Percentiles rank a stretch among this genome's conserved stretches.
These are phyloP conservation scores for Chlamydomonas urium DNA, from an alignment of 139 green algal species.

Conservation along the genomic window DNA sequence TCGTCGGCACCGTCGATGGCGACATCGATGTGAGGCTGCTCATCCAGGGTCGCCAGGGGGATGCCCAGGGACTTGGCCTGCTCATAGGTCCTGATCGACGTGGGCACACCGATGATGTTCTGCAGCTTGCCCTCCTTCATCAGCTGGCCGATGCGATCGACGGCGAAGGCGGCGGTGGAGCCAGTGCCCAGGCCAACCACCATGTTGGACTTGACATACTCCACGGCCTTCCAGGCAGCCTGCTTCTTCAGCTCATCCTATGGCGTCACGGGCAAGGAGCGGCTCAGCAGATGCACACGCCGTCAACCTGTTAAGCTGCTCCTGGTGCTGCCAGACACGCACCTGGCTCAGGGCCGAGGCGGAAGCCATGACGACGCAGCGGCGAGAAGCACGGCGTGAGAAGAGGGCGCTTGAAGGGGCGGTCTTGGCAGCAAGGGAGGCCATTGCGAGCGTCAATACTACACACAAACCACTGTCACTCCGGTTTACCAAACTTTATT, in stretches of 20 bases:
- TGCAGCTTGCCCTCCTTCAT: slow-evolving; percentile 85
- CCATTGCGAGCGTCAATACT: too few relatives aligned
- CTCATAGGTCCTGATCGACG: slow-evolving; percentile 88
- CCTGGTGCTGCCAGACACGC: too few relatives aligned
- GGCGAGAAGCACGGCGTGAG: too few relatives aligned
- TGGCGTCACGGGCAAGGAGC: background rate
- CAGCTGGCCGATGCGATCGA: slow-evolving; percentile 93
- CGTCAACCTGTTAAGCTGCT: too few relatives aligned
- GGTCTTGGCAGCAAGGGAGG: too few relatives aligned
- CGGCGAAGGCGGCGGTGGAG: slow-evolving; percentile 97
- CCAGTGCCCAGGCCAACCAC: slow-evolving; percentile 95
- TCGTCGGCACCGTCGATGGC: slow-evolving; percentile 88
- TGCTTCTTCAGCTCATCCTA: slow-evolving; percentile 96
- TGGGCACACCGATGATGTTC: slow-evolving; percentile 95
- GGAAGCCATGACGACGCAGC: too few relatives aligned
- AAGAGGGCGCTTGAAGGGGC: too few relatives aligned
- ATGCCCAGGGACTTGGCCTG: slow-evolving; percentile 88
- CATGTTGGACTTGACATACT: slow-evolving; percentile 97
- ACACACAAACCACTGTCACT: too few relatives aligned
- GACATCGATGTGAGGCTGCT: slow-evolving; percentile 91
- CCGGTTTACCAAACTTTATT: too few relatives aligned
- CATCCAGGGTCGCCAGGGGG: slow-evolving; percentile 92
- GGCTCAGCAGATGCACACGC: background rate
- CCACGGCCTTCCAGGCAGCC: slow-evolving; percentile 91
- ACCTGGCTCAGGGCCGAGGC: too few relatives aligned